Base-by-base conservation (phyloP, 2,329 filamentous ascomycete genomes). In the Endoconidiophora polonica region DNA sequence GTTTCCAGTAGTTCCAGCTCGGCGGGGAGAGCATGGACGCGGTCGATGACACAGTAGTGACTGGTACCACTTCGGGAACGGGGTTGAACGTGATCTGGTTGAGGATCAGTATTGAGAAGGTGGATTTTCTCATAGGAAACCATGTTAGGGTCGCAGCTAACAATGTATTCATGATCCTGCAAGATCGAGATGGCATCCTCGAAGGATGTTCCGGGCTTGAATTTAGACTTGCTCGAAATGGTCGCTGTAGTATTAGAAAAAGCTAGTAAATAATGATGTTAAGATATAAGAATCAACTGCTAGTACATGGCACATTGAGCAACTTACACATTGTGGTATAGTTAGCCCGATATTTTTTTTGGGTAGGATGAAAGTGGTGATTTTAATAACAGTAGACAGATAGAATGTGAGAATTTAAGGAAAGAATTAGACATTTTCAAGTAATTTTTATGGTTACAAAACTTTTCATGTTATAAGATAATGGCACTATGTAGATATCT, bases 71-170 rank as follows among this genome's bases (percentile, higher is more conserved):
- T 57, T 36, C 42, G 4, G 33, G 45, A 16, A 16, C 41, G 39
- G 39, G 46, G 22, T 29, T 45, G n/a, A 18, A 49, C 18, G 33
- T 43, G 36, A 10, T 47, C 46, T n/a, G 58, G 58, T 10, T 57
- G 55, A 1, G 61, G 54, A 33, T 60, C 57, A 12, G 58, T 55
- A 20, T 48, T 22, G 1, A 57, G 55, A 18, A 57, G 57, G 9
- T 59, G 56, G 40, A 71, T 59, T 16, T 57, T 57, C 47, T 67
- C 62, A 57, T 66, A 69, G 42, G 64, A 66, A 53, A 64, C 57
- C 59, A 71, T 65, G 61, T 74, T 71, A 44, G 74, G 73, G 55
- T 75, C 68, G 61, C 69, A 73, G 40, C 62, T 55, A 43, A 77
- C 63, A 59, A 74, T 71, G 61, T 71, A 70, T 33, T 63, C 64